phyloP scores from a whole-genome alignment of 1,284 basidiomycete genomes.

The Cryptococcus maquisensis region DNA sequence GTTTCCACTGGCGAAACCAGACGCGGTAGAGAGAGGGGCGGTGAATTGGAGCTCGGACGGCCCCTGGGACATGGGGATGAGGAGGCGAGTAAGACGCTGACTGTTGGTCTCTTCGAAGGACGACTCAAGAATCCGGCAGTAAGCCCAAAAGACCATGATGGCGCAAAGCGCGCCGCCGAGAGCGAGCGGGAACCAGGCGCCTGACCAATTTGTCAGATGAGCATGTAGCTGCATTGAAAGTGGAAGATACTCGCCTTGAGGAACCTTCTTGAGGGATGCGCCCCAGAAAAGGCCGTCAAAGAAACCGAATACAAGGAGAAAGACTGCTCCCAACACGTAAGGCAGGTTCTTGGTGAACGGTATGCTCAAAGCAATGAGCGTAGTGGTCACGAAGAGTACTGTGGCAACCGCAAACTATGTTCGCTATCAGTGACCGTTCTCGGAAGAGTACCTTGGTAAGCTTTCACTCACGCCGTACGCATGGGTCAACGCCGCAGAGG shows the following conservation, averaged over 20 bases:
- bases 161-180: slow-evolving; percentile 56
- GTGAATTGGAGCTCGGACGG: background rate
- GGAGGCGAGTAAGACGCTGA: slow-evolving; percentile 54
- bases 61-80: slow-evolving; percentile 45
- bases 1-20: background rate
- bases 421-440: no score
- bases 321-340: slow-evolving; percentile 51
- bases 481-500: slow-evolving; percentile 54
- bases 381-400: slow-evolving; percentile 61
- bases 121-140: slow-evolving; percentile 61
- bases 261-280: slow-evolving; percentile 59
- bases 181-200: slow-evolving; percentile 47
- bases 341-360: slow-evolving; percentile 56
- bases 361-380: slow-evolving; percentile 59
- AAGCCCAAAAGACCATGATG: slow-evolving; percentile 61
- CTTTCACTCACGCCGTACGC: slow-evolving; percentile 50
- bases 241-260: slow-evolving; percentile 41
- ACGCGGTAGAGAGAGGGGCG: background rate
- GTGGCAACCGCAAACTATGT: slow-evolving; percentile 60
- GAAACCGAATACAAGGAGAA: slow-evolving; percentile 60
- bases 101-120: slow-evolving; percentile 57
- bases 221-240: slow-evolving; percentile 37
- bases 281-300: slow-evolving; percentile 63
- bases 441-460: no score
- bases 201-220: slow-evolving; percentile 15